Evolutionary conservation across 768 basidiomycete species (phyloP).

Genomic region (Hydnomerulius pinastri): DNA sequence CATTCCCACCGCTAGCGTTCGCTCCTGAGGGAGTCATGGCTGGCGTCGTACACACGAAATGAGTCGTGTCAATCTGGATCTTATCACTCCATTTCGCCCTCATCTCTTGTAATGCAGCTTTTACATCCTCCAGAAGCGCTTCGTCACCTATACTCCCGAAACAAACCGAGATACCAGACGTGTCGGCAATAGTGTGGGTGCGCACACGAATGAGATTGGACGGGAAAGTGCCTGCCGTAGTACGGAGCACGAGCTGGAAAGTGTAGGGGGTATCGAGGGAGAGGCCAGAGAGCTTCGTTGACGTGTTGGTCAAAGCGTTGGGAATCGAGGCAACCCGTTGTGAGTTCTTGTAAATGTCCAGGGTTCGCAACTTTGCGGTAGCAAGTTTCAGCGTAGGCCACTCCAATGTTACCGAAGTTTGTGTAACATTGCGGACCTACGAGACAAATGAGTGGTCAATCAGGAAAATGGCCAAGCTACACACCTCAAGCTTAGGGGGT

Average conservation of each 20-base stretch:
- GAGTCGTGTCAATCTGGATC: conserved; percentile 97
- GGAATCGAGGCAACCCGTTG: conserved; percentile 87
- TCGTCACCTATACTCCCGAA: conserved; percentile 88
- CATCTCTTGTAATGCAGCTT: conserved; percentile 81
- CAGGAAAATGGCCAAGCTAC: conserved; percentile 14
- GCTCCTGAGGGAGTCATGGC: conserved; percentile 64
- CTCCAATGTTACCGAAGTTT: conserved; percentile 95
- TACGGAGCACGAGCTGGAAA: conserved; percentile 93
- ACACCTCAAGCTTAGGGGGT: conserved; percentile 73
- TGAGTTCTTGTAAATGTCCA: conserved; percentile 93
- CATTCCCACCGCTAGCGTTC: conserved; percentile 51
- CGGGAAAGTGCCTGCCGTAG: conserved; percentile 87
- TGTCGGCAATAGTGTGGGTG: conserved; percentile 95
- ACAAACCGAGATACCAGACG: conserved; percentile 92
- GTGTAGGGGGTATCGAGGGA: conserved; percentile 84
- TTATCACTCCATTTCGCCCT: conserved; percentile 87
- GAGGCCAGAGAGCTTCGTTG: conserved; percentile 83
- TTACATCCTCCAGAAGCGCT: conserved; percentile 76
- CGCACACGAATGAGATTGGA: conserved; percentile 81
- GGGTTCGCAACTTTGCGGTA: conserved; percentile 78
- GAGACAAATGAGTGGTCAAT: conserved; percentile 1
- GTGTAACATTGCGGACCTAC: conserved; percentile 89
- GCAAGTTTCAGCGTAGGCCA: conserved; percentile 89
- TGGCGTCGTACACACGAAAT: conserved; percentile 95
- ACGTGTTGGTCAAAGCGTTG: conserved; percentile 79